A percentile compares a stretch with the other conserved stretches of the same genome.
phyloP scores from a whole-genome alignment of 1,284 basidiomycete genomes.

The Microbotryum violaceum region DNA sequence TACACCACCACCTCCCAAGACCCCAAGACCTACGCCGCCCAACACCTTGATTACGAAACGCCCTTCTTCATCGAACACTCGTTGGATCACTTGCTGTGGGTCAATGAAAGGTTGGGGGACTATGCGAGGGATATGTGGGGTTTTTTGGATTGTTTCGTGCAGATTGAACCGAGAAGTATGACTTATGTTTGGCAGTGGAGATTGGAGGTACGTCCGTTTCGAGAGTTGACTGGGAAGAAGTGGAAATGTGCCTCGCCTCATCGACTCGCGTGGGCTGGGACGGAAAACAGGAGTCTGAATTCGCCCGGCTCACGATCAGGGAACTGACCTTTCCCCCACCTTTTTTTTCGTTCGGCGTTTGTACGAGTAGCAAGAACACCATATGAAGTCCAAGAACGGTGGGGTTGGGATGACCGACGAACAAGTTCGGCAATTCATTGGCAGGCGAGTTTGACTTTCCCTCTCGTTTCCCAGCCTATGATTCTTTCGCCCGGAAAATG shows the following conservation, averaged over 20 bases:
- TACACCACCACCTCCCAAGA: slow-evolving; percentile 31
- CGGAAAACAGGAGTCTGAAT: too few relatives aligned
- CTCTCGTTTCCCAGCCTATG: neutral
- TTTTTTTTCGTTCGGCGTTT: slow-evolving; percentile 11
- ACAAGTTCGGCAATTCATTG: slow-evolving; percentile 56
- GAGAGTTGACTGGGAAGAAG: too few relatives aligned
- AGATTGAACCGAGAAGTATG: slow-evolving; percentile 47
- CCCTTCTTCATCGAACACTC: slow-evolving; percentile 35
- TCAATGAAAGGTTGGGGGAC: slow-evolving; percentile 54
- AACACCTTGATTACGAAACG: slow-evolving; percentile 21
- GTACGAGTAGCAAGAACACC: slow-evolving; percentile 66
- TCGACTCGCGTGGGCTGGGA: too few relatives aligned
- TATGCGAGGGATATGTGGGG: slow-evolving; percentile 61
- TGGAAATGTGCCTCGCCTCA: too few relatives aligned
- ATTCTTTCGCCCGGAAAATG: slow-evolving; percentile 42
- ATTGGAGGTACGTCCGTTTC: slow-evolving; percentile 25
- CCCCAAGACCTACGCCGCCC: slow-evolving; percentile 2
- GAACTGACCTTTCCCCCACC: neutral
- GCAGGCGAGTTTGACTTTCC: slow-evolving; percentile 16
- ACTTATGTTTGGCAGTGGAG: slow-evolving; percentile 35
- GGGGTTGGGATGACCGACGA: slow-evolving; percentile 78
- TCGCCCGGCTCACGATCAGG: neutral
- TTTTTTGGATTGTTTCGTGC: slow-evolving; percentile 59
- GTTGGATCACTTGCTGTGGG: slow-evolving; percentile 50
- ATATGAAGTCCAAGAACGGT: slow-evolving; percentile 73